Percentiles rank a stretch among this genome's conserved stretches.
Evolutionary conservation across 208 protist species (phyloP).

Genomic region (Acanthamoeba pearcei): DNA sequence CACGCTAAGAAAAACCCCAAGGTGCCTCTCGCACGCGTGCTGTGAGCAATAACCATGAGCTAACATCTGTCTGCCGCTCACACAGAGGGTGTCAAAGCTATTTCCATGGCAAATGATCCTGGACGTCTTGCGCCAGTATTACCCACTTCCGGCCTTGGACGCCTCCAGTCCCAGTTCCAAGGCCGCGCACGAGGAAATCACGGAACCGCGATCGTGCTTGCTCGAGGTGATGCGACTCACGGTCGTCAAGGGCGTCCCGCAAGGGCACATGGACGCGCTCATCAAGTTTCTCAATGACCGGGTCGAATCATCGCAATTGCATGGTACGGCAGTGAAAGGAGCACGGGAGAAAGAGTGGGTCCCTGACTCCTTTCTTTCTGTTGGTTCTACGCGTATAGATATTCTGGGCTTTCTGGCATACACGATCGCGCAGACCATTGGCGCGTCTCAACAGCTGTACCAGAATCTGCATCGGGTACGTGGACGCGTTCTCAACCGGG

Average conservation of each 20-base stretch:
- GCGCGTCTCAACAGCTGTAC: constrained; percentile 9
- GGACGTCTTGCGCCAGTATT: constrained; percentile 42
- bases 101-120: constrained; percentile 25
- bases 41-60: neutral
- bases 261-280: constrained; percentile 35
- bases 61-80: neutral
- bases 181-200: constrained; percentile 7
- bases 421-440: neutral
- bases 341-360: neutral
- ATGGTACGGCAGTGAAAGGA: neutral
- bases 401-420: constrained; percentile 32
- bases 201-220: constrained; percentile 13
- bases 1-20: constrained; percentile 66
- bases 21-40: neutral
- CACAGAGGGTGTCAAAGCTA: constrained; percentile 35
- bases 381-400: neutral
- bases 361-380: neutral
- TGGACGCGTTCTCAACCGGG: neutral
- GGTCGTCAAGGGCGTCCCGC: neutral
- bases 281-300: constrained; percentile 43
- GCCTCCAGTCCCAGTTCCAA: neutral
- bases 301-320: neutral
- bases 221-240: constrained; percentile 55
- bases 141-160: neutral
- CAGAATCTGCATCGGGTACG: constrained; percentile 25